Percentiles rank a stretch among this genome's conserved stretches.
Evolutionary conservation across 1,284 basidiomycete species (phyloP).

Genomic region (Cryptococcus neoformans): DNA sequence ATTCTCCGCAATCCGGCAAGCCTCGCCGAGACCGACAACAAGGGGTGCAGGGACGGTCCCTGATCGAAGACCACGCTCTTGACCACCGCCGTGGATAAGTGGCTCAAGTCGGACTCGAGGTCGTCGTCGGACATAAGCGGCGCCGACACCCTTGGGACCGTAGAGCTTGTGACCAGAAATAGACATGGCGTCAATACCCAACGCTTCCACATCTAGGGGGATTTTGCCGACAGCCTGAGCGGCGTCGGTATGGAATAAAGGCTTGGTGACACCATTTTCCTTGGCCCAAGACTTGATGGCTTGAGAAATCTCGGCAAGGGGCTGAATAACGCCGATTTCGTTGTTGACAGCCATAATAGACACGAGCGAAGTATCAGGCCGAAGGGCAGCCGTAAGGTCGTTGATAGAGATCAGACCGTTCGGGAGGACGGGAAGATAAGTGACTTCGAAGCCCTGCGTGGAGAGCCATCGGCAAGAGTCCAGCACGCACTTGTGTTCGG

Average conservation of each 20-base stretch:
- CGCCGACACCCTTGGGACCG: conserved; percentile 96
- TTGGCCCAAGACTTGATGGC: conserved; percentile 57
- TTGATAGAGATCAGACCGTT: conserved; percentile 81
- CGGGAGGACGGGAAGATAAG: conserved; percentile 87
- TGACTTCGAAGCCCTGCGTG: conserved; percentile 97
- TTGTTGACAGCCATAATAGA: conserved; percentile 99
- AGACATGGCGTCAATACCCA: conserved; percentile 94
- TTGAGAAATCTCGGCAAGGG: conserved; percentile 90
- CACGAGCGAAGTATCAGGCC: conserved; percentile 79
- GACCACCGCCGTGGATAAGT: conserved; percentile 92
- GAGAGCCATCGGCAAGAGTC: conserved; percentile 95
- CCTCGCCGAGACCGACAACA: conserved; percentile 92
- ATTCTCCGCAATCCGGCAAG: conserved; percentile 81
- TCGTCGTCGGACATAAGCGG: conserved; percentile 87
- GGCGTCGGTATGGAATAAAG: conserved; percentile 97
- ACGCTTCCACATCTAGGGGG: conserved; percentile 86
- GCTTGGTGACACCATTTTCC: conserved; percentile 68
- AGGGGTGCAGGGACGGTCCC: conserved; percentile 91
- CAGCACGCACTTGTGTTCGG: conserved; percentile 98
- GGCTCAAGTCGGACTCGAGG: conserved; percentile 95
- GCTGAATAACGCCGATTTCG: conserved; percentile 98
- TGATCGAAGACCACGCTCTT: conserved; percentile 92
- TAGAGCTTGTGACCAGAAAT: conserved; percentile 98
- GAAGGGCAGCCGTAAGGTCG: conserved; percentile 74
- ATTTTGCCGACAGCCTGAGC: conserved; percentile 96